Conservation (phyloP, 73 alveolate genomes). For the Halteria grandinella region DNA sequence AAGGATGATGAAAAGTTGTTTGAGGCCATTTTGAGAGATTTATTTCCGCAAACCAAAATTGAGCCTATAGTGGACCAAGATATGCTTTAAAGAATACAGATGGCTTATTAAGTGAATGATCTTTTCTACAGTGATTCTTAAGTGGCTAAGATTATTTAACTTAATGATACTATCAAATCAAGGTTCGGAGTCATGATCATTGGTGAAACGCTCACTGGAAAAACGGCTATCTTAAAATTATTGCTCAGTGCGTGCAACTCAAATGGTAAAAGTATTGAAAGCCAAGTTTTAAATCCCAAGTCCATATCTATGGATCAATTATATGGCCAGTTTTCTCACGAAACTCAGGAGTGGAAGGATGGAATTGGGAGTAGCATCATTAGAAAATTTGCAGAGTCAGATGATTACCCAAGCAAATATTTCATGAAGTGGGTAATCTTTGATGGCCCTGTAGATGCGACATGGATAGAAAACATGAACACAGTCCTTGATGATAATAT, state of each 20-base stretch:
- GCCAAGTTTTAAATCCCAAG: slow-evolving; percentile 89
- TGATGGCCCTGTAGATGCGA: slow-evolving; percentile 99
- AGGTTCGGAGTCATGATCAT: slow-evolving; percentile 96
- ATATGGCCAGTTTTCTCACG: slow-evolving; percentile 92
- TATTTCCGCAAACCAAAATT: slow-evolving; percentile 92
- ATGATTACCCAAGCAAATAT: slow-evolving; percentile 58
- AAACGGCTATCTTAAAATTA: slow-evolving; percentile 80
- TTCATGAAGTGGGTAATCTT: slow-evolving; percentile 91
- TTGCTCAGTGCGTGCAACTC: slow-evolving; percentile 81
- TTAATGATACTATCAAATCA: slow-evolving; percentile 95
- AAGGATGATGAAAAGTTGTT: slow-evolving; percentile 92
- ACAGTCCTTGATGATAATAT: slow-evolving; percentile 99
- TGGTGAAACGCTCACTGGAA: slow-evolving; percentile 95
- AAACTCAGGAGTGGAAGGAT: slow-evolving; percentile 97
- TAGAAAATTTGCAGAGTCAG: slow-evolving; percentile 91
- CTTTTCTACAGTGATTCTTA: slow-evolving; percentile 73
- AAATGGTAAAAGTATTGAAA: slow-evolving; percentile 80
- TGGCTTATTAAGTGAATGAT: slow-evolving; percentile 61
- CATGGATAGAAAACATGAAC: slow-evolving; percentile 98
- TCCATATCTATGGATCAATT: slow-evolving; percentile 93
- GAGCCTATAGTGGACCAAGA: slow-evolving; percentile 79
- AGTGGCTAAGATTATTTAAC: slow-evolving; percentile 87
- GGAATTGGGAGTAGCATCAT: slow-evolving; percentile 93
- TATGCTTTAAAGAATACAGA: slow-evolving; percentile 68
- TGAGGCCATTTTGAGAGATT: slow-evolving; percentile 89